These are phyloP conservation scores for Ilex paraguariensis DNA, from an alignment of 305 asterid species.

Conservation along the genomic window DNA sequence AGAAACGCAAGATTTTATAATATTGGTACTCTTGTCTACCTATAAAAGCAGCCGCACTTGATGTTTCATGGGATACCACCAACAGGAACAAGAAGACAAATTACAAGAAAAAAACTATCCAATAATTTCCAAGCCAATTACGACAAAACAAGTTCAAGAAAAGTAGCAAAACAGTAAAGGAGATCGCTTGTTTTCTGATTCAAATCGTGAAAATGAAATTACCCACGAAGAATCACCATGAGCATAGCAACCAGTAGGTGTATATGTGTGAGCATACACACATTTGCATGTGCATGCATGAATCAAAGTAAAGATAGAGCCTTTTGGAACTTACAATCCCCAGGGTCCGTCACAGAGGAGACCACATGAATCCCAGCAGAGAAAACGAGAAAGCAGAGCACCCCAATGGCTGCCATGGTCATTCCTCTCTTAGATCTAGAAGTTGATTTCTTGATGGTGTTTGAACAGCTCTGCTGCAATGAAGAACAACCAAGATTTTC, in stretches of 20 bases:
- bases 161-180: no score
- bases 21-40: no score
- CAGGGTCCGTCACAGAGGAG: conserved; percentile 42
- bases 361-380: conserved; percentile 10
- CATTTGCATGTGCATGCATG: background rate
- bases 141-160: no score
- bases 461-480: background rate
- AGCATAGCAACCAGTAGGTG: background rate
- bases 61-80: no score
- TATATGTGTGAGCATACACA: background rate
- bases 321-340: conserved; percentile 43
- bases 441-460: background rate
- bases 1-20: no score
- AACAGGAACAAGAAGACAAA: no score
- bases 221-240: background rate
- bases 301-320: background rate
- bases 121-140: no score
- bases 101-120: no score
- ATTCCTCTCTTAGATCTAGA: background rate
- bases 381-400: conserved; percentile 29
- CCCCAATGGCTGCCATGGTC: conserved; percentile 43
- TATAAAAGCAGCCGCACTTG: no score
- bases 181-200: no score
- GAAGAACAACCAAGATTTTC: background rate
- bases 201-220: no score